phyloP scores from a whole-genome alignment of 2,329 filamentous ascomycete species.

The Talaromyces rugulosus region DNA sequence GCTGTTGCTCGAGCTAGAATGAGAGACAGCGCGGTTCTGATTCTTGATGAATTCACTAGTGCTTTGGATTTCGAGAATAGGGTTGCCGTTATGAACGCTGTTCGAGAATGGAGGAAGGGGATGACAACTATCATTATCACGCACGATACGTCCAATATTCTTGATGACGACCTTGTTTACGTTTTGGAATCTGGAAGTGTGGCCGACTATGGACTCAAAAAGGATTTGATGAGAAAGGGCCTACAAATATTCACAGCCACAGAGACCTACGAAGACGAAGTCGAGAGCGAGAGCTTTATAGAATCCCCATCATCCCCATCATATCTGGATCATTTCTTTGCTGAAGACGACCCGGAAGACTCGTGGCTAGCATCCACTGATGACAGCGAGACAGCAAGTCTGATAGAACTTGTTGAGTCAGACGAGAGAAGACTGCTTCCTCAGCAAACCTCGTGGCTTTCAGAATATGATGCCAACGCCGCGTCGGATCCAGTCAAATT shows the following conservation, averaged over 20 bases:
- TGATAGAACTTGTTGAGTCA: neutral
- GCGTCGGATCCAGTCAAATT: neutral
- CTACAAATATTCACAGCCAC: neutral
- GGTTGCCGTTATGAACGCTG: constrained; percentile 64
- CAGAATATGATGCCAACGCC: neutral
- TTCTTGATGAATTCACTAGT: constrained; percentile 86
- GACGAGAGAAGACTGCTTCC: constrained; percentile 6
- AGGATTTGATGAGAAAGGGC: constrained; percentile 39
- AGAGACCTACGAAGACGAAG: neutral
- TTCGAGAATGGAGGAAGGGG: constrained; percentile 69
- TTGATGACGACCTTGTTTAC: constrained; percentile 69
- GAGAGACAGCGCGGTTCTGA: constrained; percentile 71
- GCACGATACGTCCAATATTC: constrained; percentile 77
- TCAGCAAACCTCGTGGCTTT: neutral
- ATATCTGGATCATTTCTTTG: neutral
- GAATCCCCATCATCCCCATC: neutral
- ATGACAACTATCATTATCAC: constrained; percentile 94
- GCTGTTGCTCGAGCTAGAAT: constrained; percentile 75
- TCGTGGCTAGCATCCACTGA: neutral
- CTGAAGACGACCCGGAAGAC: neutral
- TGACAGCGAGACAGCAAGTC: neutral
- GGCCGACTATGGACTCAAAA: constrained; percentile 64
- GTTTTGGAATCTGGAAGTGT: constrained; percentile 68
- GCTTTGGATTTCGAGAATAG: constrained; percentile 73
- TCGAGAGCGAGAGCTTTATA: neutral